These are phyloP conservation scores for Ceratocystis ficicola DNA, from an alignment of 2,329 filamentous ascomycete species.

Conservation along the genomic window DNA sequence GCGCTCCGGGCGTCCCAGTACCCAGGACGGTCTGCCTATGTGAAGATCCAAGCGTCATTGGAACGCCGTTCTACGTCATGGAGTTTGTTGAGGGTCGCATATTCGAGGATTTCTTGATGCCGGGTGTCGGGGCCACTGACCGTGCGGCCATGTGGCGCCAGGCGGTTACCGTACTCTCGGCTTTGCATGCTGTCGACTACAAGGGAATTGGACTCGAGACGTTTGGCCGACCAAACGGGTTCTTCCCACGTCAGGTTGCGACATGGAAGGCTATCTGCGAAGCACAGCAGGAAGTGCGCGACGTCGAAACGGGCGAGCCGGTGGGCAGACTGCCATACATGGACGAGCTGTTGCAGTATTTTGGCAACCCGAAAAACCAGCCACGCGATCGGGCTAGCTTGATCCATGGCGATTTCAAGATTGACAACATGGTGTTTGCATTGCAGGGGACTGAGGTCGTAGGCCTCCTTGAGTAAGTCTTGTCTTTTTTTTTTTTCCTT, in stretches of 20 bases:
- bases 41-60: constrained; percentile 66
- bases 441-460: constrained; percentile 78
- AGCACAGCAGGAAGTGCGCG: constrained; percentile 61
- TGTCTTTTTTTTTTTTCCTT: constrained; percentile 25
- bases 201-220: constrained; percentile 52
- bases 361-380: constrained; percentile 54
- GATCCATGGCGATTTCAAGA: constrained; percentile 95
- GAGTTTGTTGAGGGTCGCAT: constrained; percentile 87
- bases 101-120: constrained; percentile 77
- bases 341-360: constrained; percentile 66
- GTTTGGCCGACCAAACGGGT: constrained; percentile 64
- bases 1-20: constrained; percentile 52
- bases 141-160: constrained; percentile 74
- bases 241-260: constrained; percentile 74
- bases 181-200: constrained; percentile 66
- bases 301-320: constrained; percentile 61
- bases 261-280: constrained; percentile 71
- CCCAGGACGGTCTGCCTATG: constrained; percentile 76
- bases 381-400: constrained; percentile 67
- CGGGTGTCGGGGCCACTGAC: constrained; percentile 47
- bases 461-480: constrained; percentile 68
- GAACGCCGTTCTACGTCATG: constrained; percentile 96
- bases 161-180: constrained; percentile 70
- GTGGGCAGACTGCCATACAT: constrained; percentile 80
- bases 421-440: constrained; percentile 82